Conservation (phyloP, 139 green algal genomes). For the Monoraphidium neglectum region DNA sequence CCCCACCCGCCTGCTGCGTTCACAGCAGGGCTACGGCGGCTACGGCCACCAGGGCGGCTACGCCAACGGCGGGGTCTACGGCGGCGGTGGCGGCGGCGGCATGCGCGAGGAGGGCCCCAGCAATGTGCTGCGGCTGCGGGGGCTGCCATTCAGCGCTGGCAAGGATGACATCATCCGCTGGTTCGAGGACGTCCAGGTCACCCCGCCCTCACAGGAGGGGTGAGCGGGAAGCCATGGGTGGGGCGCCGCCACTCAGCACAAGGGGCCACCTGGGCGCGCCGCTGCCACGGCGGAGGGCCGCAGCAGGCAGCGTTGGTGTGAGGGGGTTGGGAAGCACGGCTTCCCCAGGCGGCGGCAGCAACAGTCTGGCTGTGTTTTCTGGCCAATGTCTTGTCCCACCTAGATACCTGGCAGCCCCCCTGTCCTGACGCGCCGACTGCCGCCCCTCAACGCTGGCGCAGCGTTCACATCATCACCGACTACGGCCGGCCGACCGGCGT, state of each 20-base stretch:
- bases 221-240: not conserved
- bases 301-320: no score
- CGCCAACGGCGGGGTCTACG: conserved; percentile 10
- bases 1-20: no score
- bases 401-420: not conserved
- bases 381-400: not conserved
- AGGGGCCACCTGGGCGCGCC: no score
- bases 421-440: not conserved
- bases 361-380: not conserved
- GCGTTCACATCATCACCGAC: conserved; percentile 67
- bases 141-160: conserved; percentile 80
- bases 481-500: conserved; percentile 70
- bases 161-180: conserved; percentile 79
- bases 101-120: conserved; percentile 35
- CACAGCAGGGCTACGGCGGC: no score
- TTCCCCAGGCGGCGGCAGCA: not conserved
- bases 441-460: conserved; percentile 29
- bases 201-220: conserved; percentile 12
- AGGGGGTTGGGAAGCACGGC: no score
- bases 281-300: no score
- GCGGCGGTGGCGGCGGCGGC: conserved; percentile 3
- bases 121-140: conserved; percentile 79
- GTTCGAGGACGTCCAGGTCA: conserved; percentile 70
- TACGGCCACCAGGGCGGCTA: no score
- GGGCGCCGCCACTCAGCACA: no score